These are phyloP conservation scores for Asterophora parasitica DNA, from an alignment of 768 basidiomycete species.

Conservation along the genomic window DNA sequence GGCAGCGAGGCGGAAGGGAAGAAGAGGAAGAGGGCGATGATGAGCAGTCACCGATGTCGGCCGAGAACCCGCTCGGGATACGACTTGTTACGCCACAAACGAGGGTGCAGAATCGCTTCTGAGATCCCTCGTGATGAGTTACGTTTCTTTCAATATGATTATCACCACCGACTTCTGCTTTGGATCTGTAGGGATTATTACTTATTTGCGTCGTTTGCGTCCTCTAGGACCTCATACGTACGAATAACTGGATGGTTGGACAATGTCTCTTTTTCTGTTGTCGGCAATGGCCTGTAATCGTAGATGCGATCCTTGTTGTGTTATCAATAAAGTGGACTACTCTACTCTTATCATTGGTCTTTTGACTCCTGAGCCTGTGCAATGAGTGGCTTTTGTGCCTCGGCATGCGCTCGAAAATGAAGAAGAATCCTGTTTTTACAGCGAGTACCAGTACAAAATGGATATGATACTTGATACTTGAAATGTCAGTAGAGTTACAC, in stretches of 20 bases:
- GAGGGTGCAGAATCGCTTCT: conserved; percentile 11
- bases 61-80: conserved; percentile 11
- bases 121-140: conserved; percentile 1
- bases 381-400: no score
- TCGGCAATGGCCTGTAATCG: no score
- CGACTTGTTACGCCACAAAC: conserved; percentile 13
- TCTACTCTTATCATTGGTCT: no score
- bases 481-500: conserved; percentile 7
- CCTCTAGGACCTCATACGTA: conserved; percentile 6
- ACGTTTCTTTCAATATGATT: neutral
- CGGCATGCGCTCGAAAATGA: no score
- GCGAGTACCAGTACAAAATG: conserved; percentile 1
- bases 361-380: no score
- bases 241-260: conserved; percentile 8
- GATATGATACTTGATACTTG: neutral
- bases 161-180: neutral
- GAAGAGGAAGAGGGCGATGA: conserved; percentile 19
- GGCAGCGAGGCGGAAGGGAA: conserved; percentile 27
- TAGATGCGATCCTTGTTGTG: conserved; percentile 8
- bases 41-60: conserved; percentile 5
- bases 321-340: conserved; percentile 9
- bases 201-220: conserved; percentile 4
- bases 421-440: neutral
- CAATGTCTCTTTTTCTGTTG: neutral
- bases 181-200: conserved; percentile 7